These are phyloP conservation scores for Lentinula sp. DNA, from an alignment of 768 basidiomycete genomes.

Conservation along the genomic window DNA sequence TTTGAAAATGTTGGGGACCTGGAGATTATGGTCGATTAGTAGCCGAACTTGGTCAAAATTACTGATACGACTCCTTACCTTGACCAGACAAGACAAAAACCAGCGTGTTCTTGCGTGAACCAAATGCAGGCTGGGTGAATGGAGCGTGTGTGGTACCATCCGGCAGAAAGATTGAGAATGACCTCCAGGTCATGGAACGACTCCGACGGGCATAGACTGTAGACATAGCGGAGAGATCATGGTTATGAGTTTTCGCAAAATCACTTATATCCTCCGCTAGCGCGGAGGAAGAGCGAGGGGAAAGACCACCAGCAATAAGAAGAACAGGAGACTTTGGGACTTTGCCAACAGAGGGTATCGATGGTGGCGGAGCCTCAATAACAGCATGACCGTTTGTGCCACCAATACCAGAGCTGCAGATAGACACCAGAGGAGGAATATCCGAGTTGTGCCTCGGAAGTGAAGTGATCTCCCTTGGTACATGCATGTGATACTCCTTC, in stretches of 20 bases:
- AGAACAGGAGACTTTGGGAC: constrained; percentile 16
- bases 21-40: no score
- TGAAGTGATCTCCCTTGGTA: constrained; percentile 21
- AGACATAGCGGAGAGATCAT: background rate
- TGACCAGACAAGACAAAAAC: constrained; percentile 34
- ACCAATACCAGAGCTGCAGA: constrained; percentile 38
- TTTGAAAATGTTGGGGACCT: constrained; percentile 28
- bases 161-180: constrained; percentile 16
- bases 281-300: constrained; percentile 22
- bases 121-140: constrained; percentile 22
- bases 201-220: constrained; percentile 19
- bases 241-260: no score
- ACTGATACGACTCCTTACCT: constrained; percentile 5
- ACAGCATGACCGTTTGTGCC: constrained; percentile 37
- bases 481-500: constrained; percentile 28
- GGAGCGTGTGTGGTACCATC: background rate
- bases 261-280: constrained; percentile 4
- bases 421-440: constrained; percentile 26
- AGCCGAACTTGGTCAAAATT: no score
- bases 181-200: constrained; percentile 25
- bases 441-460: constrained; percentile 15
- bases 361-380: constrained; percentile 25
- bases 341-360: background rate
- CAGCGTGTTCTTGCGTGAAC: constrained; percentile 20
- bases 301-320: constrained; percentile 28